A percentile compares a stretch with the other conserved stretches of the same genome.
Evolutionary conservation across 176 grass and related monocot species (phyloP).

Genomic region (Raddia distichophylla): DNA sequence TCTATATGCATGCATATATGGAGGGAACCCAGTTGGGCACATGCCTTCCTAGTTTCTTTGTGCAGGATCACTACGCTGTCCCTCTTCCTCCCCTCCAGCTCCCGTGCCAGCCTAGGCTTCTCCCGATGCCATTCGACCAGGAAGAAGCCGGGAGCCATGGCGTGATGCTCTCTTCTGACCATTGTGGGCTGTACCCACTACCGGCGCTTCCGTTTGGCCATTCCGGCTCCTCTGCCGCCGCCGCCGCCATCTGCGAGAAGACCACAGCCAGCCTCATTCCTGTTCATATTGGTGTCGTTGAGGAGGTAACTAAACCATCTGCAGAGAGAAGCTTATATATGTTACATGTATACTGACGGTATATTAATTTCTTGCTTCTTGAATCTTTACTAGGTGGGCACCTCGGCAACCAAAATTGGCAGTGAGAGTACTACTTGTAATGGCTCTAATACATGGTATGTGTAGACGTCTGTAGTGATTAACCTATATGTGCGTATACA

Average conservation of each 20-base stretch:
- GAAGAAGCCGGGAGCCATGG: conserved; percentile 38
- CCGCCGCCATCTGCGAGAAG: conserved; percentile 4
- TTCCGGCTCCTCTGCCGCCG: background rate
- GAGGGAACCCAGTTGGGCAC: conserved; percentile 47
- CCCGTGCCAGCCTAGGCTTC: conserved; percentile 47
- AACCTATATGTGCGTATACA: background rate
- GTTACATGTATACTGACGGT: background rate
- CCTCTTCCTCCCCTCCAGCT: conserved; percentile 47
- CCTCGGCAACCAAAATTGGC: conserved; percentile 41
- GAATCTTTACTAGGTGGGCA: conserved; percentile 44
- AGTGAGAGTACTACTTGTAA: conserved; percentile 45
- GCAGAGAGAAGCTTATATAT: background rate
- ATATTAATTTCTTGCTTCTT: conserved; percentile 25
- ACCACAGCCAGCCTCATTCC: conserved; percentile 16
- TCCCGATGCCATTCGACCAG: conserved; percentile 52
- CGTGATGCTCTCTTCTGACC: conserved; percentile 43
- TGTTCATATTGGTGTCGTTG: conserved; percentile 10
- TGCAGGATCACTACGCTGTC: conserved; percentile 42
- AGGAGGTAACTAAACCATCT: conserved; percentile 32
- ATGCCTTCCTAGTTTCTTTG: conserved; percentile 41
- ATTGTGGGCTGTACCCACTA: conserved; percentile 43
- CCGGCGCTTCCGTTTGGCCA: conserved; percentile 33
- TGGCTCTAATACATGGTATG: conserved; percentile 56
- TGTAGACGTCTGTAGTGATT: background rate
- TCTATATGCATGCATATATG: conserved; percentile 58